Evolutionary conservation across 768 basidiomycete species (phyloP).

Genomic region (Suillus lakei): DNA sequence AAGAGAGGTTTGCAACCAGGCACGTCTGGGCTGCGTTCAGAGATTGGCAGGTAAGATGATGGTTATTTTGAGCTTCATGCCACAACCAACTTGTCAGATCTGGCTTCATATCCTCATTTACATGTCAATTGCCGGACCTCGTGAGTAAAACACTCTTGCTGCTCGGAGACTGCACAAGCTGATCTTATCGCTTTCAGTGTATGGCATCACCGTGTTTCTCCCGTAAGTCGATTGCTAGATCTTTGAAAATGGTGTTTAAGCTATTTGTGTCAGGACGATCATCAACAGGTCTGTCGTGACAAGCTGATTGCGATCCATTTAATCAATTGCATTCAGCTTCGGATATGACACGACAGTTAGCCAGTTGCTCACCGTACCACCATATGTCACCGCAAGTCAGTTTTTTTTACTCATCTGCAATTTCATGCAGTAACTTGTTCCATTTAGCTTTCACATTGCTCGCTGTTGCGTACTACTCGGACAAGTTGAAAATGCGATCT

Average conservation of each 20-base stretch:
- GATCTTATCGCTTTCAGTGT: conserved; percentile 44
- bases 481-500: conserved; percentile 54
- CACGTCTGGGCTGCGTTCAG: conserved; percentile 55
- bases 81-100: conserved; percentile 29
- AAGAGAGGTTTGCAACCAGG: conserved; percentile 57
- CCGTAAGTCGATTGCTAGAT: conserved; percentile 50
- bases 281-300: conserved; percentile 5
- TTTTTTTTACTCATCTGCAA: conserved; percentile 20
- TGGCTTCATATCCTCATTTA: conserved; percentile 63
- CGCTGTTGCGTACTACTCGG: conserved; percentile 59
- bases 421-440: not conserved
- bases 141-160: conserved; percentile 44
- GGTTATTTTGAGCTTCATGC: not conserved
- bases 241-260: not conserved
- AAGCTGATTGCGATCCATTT: conserved; percentile 9
- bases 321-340: conserved; percentile 43
- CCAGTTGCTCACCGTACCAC: conserved; percentile 67
- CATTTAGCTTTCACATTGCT: conserved; percentile 51
- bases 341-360: conserved; percentile 58
- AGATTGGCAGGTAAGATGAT: conserved; percentile 60
- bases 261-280: conserved; percentile 10
- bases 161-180: not conserved
- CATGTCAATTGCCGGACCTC: conserved; percentile 60
- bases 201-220: conserved; percentile 72
- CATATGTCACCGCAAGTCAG: conserved; percentile 65